Evolutionary conservation across 1,284 basidiomycete species (phyloP), one percentile per base, ranked within the genome.

Genomic region (Paramarasmius palmivorus): DNA sequence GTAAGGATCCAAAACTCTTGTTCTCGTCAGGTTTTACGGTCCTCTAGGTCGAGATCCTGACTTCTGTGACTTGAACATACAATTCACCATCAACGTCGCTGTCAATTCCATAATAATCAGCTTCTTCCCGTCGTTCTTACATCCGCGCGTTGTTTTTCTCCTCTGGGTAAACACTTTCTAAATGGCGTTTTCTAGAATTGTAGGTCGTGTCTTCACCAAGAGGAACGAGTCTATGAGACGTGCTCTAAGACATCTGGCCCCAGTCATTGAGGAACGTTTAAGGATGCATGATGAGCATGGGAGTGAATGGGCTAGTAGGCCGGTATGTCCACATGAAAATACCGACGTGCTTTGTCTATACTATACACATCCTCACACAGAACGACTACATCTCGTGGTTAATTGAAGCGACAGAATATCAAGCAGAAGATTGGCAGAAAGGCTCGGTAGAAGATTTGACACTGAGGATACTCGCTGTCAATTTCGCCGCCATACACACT

Each of bases 111-210:
- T 22, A 1, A 50, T 64, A 3, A 55, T 78, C 39, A 56, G 58
- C 3, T 3, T 67, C 0, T 73, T 74, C 50, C 77, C 76, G 0
- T 52, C 55, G 14, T 39, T 53, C 22, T 34, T 54, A 4, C 49
- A 49, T 47, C 55, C 41, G 29, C 12, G 29, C 29, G 29, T 32
- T 32, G 29, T 12, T 32, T 12, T 6, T 32, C 29, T 32, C 12
- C 29, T 32, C 7, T 32, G 29, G 12, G 29, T 32, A 32, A 6
- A 6, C 12, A 12, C 29, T 32, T 32, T 32, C 12, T 12, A 32
- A 32, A 32, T 32, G 29, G 29, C 29, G 12, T 14, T 3, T 19
- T 2, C 3, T 22, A 40, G 39, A 25, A 54, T 60, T 32, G 42
- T 59, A 35, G 59, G 52, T 1, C 55, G 51, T 15, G 50, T 52